These are phyloP conservation scores for Rubia peregrina DNA, from an alignment of 305 asterid genomes.

Conservation along the genomic window DNA sequence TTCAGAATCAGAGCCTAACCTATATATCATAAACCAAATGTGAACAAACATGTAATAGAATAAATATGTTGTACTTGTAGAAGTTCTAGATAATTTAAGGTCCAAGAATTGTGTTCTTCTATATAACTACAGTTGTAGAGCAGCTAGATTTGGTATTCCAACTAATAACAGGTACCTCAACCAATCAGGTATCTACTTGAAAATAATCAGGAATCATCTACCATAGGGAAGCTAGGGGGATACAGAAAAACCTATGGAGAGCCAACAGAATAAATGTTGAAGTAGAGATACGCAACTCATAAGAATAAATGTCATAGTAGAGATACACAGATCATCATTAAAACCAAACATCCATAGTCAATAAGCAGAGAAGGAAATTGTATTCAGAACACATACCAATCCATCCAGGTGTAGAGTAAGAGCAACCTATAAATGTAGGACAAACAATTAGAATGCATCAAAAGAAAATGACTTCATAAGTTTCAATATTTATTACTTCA, in stretches of 20 bases:
- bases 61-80: background rate
- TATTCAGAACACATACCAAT: conserved; percentile 46
- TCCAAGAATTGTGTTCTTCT: background rate
- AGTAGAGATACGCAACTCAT: background rate
- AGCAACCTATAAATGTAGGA: conserved; percentile 63
- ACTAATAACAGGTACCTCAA: background rate
- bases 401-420: conserved; percentile 94
- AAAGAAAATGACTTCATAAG: conserved; percentile 7
- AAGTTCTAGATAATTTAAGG: background rate
- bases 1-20: background rate
- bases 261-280: background rate
- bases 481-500: conserved; percentile 8
- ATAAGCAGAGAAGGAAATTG: background rate
- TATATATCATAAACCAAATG: background rate
- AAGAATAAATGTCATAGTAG: background rate
- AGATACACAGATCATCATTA: background rate
- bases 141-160: background rate
- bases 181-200: background rate
- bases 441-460: conserved; percentile 12
- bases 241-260: background rate
- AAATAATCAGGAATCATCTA: background rate
- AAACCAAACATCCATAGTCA: background rate
- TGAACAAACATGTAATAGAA: background rate
- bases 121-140: background rate
- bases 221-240: background rate